These are phyloP conservation scores for Candida freyschussii DNA, from an alignment of 1,139 yeast species.

Conservation along the genomic window DNA sequence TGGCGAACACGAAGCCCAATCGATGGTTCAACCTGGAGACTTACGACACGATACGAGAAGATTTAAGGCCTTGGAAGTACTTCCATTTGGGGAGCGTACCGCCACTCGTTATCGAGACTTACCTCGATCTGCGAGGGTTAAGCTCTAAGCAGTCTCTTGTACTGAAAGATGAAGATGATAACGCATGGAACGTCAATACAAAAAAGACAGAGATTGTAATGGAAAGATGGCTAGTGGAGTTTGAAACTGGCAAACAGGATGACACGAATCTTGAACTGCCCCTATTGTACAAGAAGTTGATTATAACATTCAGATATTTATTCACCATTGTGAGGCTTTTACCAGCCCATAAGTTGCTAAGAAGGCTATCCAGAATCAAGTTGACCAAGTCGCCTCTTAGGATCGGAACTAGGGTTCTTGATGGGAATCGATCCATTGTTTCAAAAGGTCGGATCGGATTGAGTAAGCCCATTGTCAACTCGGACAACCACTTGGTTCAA, in stretches of 20 bases:
- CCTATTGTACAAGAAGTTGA: slow-evolving; percentile 66
- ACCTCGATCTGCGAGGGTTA: slow-evolving; percentile 63
- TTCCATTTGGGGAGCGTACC: slow-evolving; percentile 17
- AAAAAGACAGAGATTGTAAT: slow-evolving; percentile 76
- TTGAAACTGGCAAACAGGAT: slow-evolving; percentile 38
- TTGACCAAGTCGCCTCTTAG: slow-evolving; percentile 36
- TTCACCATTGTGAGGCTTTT: slow-evolving; percentile 62
- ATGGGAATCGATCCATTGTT: slow-evolving; percentile 72
- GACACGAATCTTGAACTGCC: slow-evolving; percentile 47
- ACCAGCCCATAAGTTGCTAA: slow-evolving; percentile 62
- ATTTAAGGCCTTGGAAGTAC: slow-evolving; percentile 55
- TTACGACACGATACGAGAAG: slow-evolving; percentile 47
- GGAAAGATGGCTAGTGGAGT: slow-evolving; percentile 88
- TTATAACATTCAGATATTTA: slow-evolving; percentile 67
- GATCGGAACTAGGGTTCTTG: slow-evolving; percentile 60
- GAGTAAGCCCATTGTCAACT: slow-evolving; percentile 55
- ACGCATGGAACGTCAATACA: slow-evolving; percentile 49
- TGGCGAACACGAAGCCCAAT: slow-evolving; percentile 33
- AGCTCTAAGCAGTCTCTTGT: slow-evolving; percentile 58
- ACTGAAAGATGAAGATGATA: slow-evolving; percentile 47
- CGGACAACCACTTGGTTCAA: slow-evolving; percentile 48
- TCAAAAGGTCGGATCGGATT: slow-evolving; percentile 84
- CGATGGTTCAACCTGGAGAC: slow-evolving; percentile 71
- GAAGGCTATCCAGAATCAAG: slow-evolving; percentile 35
- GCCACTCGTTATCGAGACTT: slow-evolving; percentile 83